These are phyloP conservation scores for Triticum urartu DNA, from an alignment of 176 grass and related monocot species.

Conservation along the genomic window DNA sequence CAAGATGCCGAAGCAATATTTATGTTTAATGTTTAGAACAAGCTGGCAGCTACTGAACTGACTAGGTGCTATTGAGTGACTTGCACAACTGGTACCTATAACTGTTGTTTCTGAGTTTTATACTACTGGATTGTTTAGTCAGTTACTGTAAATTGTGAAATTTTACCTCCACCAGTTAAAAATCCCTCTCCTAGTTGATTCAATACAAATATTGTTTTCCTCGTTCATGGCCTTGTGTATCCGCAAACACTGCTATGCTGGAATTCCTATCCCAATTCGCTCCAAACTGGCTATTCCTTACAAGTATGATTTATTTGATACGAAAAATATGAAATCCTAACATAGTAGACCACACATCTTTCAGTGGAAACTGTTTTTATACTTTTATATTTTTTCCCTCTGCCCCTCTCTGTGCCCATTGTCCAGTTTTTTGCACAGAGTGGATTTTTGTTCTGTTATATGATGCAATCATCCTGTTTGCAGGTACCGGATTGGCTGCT, in stretches of 20 bases:
- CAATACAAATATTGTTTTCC: neutral
- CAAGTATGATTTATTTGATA: neutral
- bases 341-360: neutral
- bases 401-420: neutral
- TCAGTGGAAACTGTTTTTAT: neutral
- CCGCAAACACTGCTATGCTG: neutral
- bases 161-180: neutral
- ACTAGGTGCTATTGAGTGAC: neutral
- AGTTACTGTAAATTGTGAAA: neutral
- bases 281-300: neutral
- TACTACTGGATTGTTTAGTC: neutral
- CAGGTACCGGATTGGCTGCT: constrained; percentile 97
- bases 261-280: neutral
- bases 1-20: neutral
- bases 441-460: neutral
- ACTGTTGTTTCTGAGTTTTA: neutral
- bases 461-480: constrained; percentile 29
- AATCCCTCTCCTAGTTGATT: neutral
- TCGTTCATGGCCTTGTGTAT: neutral
- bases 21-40: neutral
- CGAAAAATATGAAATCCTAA: constrained; percentile 5
- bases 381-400: neutral
- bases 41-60: neutral
- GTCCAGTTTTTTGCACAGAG: neutral
- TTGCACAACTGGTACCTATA: neutral